phyloP scores from a whole-genome alignment of 192 early-diverging fungal genomes.

The Coemansia sp. region DNA sequence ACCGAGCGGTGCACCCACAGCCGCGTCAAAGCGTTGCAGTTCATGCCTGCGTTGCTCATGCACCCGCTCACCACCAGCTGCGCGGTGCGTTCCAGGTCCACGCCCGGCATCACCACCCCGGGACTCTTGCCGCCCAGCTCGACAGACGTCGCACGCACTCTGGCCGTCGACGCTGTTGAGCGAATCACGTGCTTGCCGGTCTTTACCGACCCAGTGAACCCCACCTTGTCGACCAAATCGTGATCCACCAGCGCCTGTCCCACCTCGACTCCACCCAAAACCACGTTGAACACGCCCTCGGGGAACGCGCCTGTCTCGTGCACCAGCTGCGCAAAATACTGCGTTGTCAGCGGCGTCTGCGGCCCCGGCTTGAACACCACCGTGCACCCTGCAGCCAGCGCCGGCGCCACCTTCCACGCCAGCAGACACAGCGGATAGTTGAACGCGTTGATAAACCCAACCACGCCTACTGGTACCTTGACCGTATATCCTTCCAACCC shows the following conservation, averaged over 20 bases:
- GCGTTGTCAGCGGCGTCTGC: constrained; percentile 61
- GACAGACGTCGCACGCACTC: constrained; percentile 51
- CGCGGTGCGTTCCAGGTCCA: constrained; percentile 53
- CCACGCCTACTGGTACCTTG: constrained; percentile 55
- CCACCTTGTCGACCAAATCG: constrained; percentile 53
- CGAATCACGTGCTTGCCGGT: constrained; percentile 58
- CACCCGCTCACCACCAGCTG: constrained; percentile 48
- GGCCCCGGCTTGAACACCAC: constrained; percentile 60
- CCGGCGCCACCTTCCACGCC: constrained; percentile 55
- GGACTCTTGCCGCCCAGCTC: constrained; percentile 65
- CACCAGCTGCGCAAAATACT: constrained; percentile 56
- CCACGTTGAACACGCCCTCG: constrained; percentile 55
- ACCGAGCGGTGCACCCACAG: constrained; percentile 69
- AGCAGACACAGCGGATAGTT: constrained; percentile 64
- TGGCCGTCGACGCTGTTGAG: constrained; percentile 45
- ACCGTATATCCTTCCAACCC: constrained; percentile 44
- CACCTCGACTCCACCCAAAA: constrained; percentile 54
- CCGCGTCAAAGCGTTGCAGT: constrained; percentile 72
- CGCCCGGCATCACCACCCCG: constrained; percentile 56
- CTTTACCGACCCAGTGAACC: constrained; percentile 58
- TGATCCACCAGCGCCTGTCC: constrained; percentile 55
- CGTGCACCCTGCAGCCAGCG: constrained; percentile 52
- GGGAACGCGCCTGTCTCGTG: constrained; percentile 49
- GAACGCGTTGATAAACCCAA: constrained; percentile 59
- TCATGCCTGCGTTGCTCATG: constrained; percentile 70